Evolutionary conservation across 2,329 filamentous ascomycete species (phyloP), one percentile per base, ranked within the genome.

Genomic region (Colletotrichum ledebouriae): DNA sequence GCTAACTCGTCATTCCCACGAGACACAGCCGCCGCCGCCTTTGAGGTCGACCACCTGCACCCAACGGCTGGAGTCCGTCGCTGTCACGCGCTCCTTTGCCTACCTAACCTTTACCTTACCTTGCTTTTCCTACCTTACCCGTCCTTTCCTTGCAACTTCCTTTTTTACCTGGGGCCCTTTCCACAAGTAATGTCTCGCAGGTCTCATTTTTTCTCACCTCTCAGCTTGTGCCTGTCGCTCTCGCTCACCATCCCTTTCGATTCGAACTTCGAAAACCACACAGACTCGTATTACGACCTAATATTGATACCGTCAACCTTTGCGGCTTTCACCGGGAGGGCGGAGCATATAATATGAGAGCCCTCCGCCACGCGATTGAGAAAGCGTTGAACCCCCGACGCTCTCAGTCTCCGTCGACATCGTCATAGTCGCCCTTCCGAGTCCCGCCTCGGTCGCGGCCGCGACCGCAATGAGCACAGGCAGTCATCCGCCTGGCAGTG

Each of bases 401-500:
- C 67, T 58, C 46, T 53, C 63, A 39, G 52, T 49, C 52, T 17
- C 57, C 33, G 22, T 37, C 50, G 37, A 33, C 50, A 46, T 60
- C 58, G 50, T 50, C 47, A 58, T 69, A 67, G 50, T 53, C 58
- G 34, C 29, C 57, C 34, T 25, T 44, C 4, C 41, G 34, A 57
- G 39, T 67, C 42, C 53, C 59, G 52, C 47, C 44, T 50, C 49
- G 44, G 42, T 52, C 41, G 61, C 62, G 66, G 66, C 57, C 20
- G 46, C 42, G 57, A 69, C 63, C 39, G 67, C 67, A 50, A 69
- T 69, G 67, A 69, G 67, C 63, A 68, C 67, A 42, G 53, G 57
- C 46, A 67, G 67, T 33, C 63, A 69, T n/a, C 61, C 60, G 25
- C 69, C 66, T 65, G 69, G 63, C 67, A 70, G 59, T 68, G 70